Evolutionary conservation across 805 yeast genomes (phyloP).

Genomic region (Saccharomycopsis javanensis): DNA sequence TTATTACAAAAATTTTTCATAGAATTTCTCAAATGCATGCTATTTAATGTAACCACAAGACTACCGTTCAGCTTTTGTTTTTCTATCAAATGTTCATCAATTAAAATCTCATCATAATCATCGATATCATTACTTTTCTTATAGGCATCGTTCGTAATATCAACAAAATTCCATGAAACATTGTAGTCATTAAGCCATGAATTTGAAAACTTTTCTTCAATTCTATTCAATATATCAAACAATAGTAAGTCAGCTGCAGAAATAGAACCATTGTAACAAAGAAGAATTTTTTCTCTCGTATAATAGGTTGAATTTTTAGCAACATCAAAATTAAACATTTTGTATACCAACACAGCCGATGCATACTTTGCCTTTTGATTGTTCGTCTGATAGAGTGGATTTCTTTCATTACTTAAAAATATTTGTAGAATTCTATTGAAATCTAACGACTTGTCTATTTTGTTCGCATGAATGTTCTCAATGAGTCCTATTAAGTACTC

Average conservation of each 20-base stretch:
- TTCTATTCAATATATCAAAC: slow-evolving; percentile 40
- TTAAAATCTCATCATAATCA: slow-evolving; percentile 1
- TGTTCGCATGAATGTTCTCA: not conserved
- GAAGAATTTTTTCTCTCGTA: slow-evolving; percentile 41
- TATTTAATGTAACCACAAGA: slow-evolving; percentile 41
- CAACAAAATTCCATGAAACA: slow-evolving; percentile 49
- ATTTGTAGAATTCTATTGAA: slow-evolving; percentile 52
- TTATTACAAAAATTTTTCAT: slow-evolving; percentile 29
- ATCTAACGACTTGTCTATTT: slow-evolving; percentile 25
- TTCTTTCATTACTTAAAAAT: slow-evolving; percentile 43
- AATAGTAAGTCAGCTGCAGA: slow-evolving; percentile 53
- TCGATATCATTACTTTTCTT: slow-evolving; percentile 20
- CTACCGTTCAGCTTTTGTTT: not conserved
- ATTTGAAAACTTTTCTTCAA: slow-evolving; percentile 43
- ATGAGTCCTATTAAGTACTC: slow-evolving; percentile 30
- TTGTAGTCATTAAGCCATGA: slow-evolving; percentile 60
- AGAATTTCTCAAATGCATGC: slow-evolving; percentile 40
- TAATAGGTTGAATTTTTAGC: slow-evolving; percentile 35
- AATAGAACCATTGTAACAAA: slow-evolving; percentile 54
- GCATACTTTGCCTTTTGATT: slow-evolving; percentile 28
- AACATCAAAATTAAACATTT: slow-evolving; percentile 40
- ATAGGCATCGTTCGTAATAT: not conserved
- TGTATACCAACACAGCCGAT: slow-evolving; percentile 37
- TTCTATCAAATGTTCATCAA: not conserved
- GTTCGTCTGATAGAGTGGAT: slow-evolving; percentile 23